phyloP scores from a whole-genome alignment of 2,329 filamentous ascomycete genomes.

The Phialemonium atrogriseum region DNA sequence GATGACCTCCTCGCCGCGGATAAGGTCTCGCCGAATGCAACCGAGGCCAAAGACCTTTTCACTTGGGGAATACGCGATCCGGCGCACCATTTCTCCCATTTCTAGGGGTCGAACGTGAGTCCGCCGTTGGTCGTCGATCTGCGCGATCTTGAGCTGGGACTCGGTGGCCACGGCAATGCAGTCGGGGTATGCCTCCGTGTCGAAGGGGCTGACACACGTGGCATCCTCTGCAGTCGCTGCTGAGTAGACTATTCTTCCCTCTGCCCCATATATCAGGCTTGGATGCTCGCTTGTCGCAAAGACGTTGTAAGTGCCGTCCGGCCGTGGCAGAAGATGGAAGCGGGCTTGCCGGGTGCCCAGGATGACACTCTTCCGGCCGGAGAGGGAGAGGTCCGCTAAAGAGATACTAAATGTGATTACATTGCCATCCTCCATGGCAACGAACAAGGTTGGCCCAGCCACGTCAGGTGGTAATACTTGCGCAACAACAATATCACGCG shows the following conservation, averaged over 20 bases:
- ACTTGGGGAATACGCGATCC: slow-evolving; percentile 74
- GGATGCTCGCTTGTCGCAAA: slow-evolving; percentile 94
- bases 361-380: slow-evolving; percentile 69
- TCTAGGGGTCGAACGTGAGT: slow-evolving; percentile 80
- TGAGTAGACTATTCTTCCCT: slow-evolving; percentile 84
- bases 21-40: slow-evolving; percentile 68
- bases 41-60: slow-evolving; percentile 81
- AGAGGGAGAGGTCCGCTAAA: slow-evolving; percentile 50
- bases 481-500: slow-evolving; percentile 71
- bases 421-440: slow-evolving; percentile 87
- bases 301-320: slow-evolving; percentile 63
- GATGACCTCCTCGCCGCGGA: slow-evolving; percentile 64
- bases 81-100: slow-evolving; percentile 73
- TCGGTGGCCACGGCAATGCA: slow-evolving; percentile 76
- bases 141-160: slow-evolving; percentile 66
- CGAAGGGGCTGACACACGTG: slow-evolving; percentile 72
- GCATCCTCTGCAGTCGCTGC: slow-evolving; percentile 87
- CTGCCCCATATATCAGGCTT: slow-evolving; percentile 83
- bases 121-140: slow-evolving; percentile 74
- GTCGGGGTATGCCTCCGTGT: slow-evolving; percentile 70
- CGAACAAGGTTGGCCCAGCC: slow-evolving; percentile 66
- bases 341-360: slow-evolving; percentile 79
- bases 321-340: slow-evolving; percentile 68
- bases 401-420: slow-evolving; percentile 77
- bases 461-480: slow-evolving; percentile 58